Percentiles rank a stretch among this genome's conserved stretches.
Evolutionary conservation across 2,329 filamentous ascomycete genomes (phyloP).

Genomic region (Capronia americana): DNA sequence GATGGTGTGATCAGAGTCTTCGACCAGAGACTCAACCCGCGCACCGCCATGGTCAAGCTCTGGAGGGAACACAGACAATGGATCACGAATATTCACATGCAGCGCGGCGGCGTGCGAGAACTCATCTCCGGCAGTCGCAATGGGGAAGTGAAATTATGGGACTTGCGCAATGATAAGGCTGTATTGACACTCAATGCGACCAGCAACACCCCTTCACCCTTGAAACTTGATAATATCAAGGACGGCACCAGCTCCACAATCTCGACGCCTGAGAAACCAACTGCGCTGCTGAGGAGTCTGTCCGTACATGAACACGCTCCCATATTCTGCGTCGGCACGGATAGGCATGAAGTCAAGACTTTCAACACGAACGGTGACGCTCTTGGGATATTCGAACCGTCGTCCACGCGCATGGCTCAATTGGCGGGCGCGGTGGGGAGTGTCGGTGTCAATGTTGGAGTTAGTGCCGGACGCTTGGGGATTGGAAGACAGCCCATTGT

Average conservation of each 20-base stretch:
- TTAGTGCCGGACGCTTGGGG: constrained; percentile 17
- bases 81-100: constrained; percentile 96
- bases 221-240: constrained; percentile 13
- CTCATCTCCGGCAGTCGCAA: constrained; percentile 88
- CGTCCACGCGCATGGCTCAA: constrained; percentile 34
- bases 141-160: constrained; percentile 94
- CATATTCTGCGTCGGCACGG: constrained; percentile 91
- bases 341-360: constrained; percentile 84
- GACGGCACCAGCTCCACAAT: constrained; percentile 7
- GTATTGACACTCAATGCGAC: constrained; percentile 36
- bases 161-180: constrained; percentile 77
- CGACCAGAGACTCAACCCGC: constrained; percentile 81
- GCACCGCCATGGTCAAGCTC: constrained; percentile 91
- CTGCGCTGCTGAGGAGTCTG: constrained; percentile 71
- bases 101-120: constrained; percentile 90
- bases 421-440: constrained; percentile 6
- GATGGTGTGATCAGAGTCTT: constrained; percentile 95
- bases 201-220: neutral
- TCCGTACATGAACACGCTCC: constrained; percentile 96
- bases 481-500: constrained; percentile 68
- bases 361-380: constrained; percentile 85
- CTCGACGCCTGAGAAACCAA: constrained; percentile 64
- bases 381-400: constrained; percentile 75
- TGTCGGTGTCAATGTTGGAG: constrained; percentile 21
- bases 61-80: constrained; percentile 97